Percentiles rank a stretch among this genome's conserved stretches.
phyloP scores from a whole-genome alignment of 345 rosid species.

The Gossypium australe region DNA sequence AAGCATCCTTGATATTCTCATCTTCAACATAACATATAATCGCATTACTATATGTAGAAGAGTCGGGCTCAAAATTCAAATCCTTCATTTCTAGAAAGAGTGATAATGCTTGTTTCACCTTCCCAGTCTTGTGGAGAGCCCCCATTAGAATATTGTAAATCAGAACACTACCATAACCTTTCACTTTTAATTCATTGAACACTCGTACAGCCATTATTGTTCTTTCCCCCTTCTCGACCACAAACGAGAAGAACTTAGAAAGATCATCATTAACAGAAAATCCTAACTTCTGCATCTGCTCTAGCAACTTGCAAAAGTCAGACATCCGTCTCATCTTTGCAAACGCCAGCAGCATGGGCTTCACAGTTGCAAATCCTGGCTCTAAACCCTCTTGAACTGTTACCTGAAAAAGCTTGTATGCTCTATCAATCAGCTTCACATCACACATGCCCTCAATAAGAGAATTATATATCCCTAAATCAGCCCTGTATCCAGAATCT shows the following conservation, averaged over 20 bases:
- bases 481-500: conserved; percentile 79
- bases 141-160: conserved; percentile 65
- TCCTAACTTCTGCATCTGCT: conserved; percentile 47
- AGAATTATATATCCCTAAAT: conserved; percentile 72
- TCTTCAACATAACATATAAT: conserved; percentile 50
- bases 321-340: conserved; percentile 49
- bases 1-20: conserved; percentile 57
- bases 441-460: conserved; percentile 71
- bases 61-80: conserved; percentile 44
- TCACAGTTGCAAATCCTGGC: conserved; percentile 58
- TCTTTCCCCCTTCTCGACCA: conserved; percentile 48
- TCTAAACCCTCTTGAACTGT: conserved; percentile 58
- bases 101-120: conserved; percentile 51
- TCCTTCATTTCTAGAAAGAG: conserved; percentile 51
- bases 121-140: conserved; percentile 45
- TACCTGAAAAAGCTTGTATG: conserved; percentile 56
- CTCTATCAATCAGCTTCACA: conserved; percentile 59
- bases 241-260: conserved; percentile 45
- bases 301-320: conserved; percentile 47
- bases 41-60: conserved; percentile 50
- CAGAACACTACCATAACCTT: conserved; percentile 52
- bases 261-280: conserved; percentile 54
- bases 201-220: conserved; percentile 49
- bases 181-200: conserved; percentile 47
- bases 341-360: conserved; percentile 65